Evolutionary conservation across 116 monocot species (phyloP), one percentile per base, ranked within the genome.

Genomic region (Zostera marina): DNA sequence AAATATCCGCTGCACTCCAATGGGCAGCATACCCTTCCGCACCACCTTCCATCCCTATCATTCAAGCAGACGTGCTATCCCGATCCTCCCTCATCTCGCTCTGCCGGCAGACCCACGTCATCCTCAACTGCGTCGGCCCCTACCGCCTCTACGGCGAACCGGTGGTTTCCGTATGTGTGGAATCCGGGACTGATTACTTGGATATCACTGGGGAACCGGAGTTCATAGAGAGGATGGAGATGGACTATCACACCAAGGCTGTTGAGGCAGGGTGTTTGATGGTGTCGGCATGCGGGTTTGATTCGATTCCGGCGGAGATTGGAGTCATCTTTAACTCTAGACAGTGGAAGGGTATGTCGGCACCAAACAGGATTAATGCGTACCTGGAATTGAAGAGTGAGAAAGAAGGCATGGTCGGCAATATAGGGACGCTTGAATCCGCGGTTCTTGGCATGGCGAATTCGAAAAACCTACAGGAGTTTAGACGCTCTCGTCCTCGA

Each of bases 201-300:
- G 98, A 99, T 59, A 81, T 99, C 42, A 76, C 63, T 47, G 98
- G 98, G 15, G 98, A 99, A 77, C 91, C 98, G 5, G 98, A 83
- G 91, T 99, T 90, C 71, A 99, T 99, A 87, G 98, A 99, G 83
- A 25, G 91, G 58, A 71, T 74, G 58, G 98, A 90, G 77, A 79
- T 68, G 7, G 56, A 66, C 16, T 56, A 74, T 69, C 86, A 87
- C 32, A 79, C 79, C 9, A 40, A 40, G 48, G 98, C 91, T 11
- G 70, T 41, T 14, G 62, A 64, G 56, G 22, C 44, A 3, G 98
- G 98, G 20, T 61, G 86, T 44, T 65, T 98, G 49, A 70, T 98
- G 45, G 71, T 98, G 17, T 86, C 91, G 41, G 98, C 86, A 3
- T 98, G 86, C 25, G 90, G 98, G 45, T 98, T 81, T 43, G 91